A percentile compares a stretch with the other conserved stretches of the same genome.
These are phyloP conservation scores for Ophiostoma perfectum DNA, from an alignment of 2,329 filamentous ascomycete species.

Conservation along the genomic window DNA sequence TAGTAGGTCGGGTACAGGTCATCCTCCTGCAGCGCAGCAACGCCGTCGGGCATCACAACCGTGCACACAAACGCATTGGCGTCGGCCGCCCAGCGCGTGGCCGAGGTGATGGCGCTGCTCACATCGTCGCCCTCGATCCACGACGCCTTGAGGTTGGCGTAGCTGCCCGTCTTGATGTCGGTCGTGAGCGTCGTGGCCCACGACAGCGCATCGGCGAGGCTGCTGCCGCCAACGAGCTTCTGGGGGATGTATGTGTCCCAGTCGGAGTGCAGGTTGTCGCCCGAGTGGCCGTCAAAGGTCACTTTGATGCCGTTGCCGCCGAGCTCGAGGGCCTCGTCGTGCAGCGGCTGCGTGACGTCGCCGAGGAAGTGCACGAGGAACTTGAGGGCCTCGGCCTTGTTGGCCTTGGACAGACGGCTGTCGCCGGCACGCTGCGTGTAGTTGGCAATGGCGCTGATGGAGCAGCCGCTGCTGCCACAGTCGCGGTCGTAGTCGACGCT, in stretches of 20 bases:
- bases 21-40: slow-evolving; percentile 36
- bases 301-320: slow-evolving; percentile 56
- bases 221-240: slow-evolving; percentile 36
- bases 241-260: slow-evolving; percentile 58
- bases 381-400: slow-evolving; percentile 55
- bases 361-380: slow-evolving; percentile 55
- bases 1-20: slow-evolving; percentile 40
- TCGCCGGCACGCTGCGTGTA: slow-evolving; percentile 51
- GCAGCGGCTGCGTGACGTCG: slow-evolving; percentile 52
- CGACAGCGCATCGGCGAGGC: slow-evolving; percentile 34
- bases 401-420: slow-evolving; percentile 39
- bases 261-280: slow-evolving; percentile 52
- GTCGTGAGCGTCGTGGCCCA: slow-evolving; percentile 38
- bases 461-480: slow-evolving; percentile 41
- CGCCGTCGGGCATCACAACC: slow-evolving; percentile 38
- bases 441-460: slow-evolving; percentile 41
- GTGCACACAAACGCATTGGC: slow-evolving; percentile 41
- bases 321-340: slow-evolving; percentile 46
- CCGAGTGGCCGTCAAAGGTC: slow-evolving; percentile 42
- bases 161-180: slow-evolving; percentile 37
- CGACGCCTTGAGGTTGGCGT: slow-evolving; percentile 33
- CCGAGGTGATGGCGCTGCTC: slow-evolving; percentile 32
- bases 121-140: slow-evolving; percentile 38
- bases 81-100: slow-evolving; percentile 39
- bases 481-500: slow-evolving; percentile 40